phyloP scores from a whole-genome alignment of 257 asterid genomes.

The Anisodus tanguticus region DNA sequence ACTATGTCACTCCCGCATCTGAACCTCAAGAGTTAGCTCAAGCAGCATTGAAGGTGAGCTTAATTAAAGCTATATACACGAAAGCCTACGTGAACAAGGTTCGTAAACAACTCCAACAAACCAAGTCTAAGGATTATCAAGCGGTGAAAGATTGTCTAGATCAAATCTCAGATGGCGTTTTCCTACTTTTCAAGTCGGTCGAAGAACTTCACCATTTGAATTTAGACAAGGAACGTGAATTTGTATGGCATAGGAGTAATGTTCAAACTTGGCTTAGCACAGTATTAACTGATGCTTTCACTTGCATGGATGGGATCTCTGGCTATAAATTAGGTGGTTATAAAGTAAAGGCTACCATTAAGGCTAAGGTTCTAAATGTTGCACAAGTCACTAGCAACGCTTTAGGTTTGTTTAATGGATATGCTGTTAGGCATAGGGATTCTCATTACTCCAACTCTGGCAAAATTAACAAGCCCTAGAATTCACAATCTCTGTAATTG shows the following conservation, averaged over 20 bases:
- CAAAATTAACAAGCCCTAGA: conserved; percentile 21
- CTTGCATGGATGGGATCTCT: conserved; percentile 61
- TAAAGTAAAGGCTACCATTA: conserved; percentile 50
- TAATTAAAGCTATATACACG: conserved; percentile 52
- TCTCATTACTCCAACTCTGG: neutral
- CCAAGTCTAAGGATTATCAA: conserved; percentile 43
- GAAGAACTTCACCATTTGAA: conserved; percentile 50
- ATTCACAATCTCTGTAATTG: neutral
- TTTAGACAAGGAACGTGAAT: conserved; percentile 38
- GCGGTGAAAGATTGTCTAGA: conserved; percentile 56
- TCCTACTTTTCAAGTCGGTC: conserved; percentile 52
- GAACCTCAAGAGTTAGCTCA: conserved; percentile 55
- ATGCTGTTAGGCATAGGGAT: conserved; percentile 50
- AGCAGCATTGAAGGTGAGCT: conserved; percentile 56
- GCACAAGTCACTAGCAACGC: conserved; percentile 63
- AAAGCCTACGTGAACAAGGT: conserved; percentile 49
- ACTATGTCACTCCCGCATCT: conserved; percentile 34
- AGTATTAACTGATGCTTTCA: conserved; percentile 56
- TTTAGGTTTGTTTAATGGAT: conserved; percentile 59
- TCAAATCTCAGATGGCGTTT: conserved; percentile 66
- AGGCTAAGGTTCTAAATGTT: conserved; percentile 60
- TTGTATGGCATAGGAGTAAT: conserved; percentile 69
- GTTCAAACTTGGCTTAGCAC: conserved; percentile 66
- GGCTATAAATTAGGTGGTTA: conserved; percentile 49
- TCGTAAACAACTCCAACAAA: conserved; percentile 43